Evolutionary conservation across 192 early-diverging fungal species (phyloP).

Genomic region (Blastocladiella britannica): DNA sequence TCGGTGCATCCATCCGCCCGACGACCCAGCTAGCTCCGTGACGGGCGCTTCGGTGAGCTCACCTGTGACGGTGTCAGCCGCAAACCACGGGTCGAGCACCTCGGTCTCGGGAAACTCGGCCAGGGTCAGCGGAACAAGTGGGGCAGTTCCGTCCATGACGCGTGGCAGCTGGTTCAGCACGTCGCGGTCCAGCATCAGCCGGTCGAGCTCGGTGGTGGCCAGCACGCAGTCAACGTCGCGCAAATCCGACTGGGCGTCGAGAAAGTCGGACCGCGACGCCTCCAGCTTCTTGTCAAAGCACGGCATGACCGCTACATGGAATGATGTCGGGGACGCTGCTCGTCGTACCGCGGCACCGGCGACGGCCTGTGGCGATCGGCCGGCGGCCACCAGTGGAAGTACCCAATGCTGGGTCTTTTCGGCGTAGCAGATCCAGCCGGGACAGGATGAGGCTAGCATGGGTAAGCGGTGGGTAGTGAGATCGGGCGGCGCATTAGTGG

Average conservation of each 20-base stretch:
- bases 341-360: constrained; percentile 46
- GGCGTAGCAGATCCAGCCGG: constrained; percentile 96
- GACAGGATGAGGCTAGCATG: constrained; percentile 42
- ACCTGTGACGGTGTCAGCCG: background rate
- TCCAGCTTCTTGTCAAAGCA: constrained; percentile 99
- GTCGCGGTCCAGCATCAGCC: constrained; percentile 50
- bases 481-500: background rate
- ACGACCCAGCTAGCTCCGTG: no score
- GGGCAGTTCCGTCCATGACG: no score
- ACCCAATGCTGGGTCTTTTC: constrained; percentile 90
- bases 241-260: constrained; percentile 52
- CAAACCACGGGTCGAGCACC: background rate
- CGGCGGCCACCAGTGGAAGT: constrained; percentile 66
- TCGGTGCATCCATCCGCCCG: constrained; percentile 80
- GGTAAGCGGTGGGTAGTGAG: constrained; percentile 13
- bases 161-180: background rate
- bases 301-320: constrained; percentile 90
- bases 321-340: constrained; percentile 41
- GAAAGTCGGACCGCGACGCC: constrained; percentile 82
- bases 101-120: background rate
- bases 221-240: constrained; percentile 94
- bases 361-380: constrained; percentile 92
- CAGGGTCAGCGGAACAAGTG: no score
- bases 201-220: constrained; percentile 79
- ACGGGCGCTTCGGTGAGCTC: constrained; percentile 43